Base-by-base conservation (phyloP, 768 basidiomycete genomes). In the Guyanaporus albipodus region DNA sequence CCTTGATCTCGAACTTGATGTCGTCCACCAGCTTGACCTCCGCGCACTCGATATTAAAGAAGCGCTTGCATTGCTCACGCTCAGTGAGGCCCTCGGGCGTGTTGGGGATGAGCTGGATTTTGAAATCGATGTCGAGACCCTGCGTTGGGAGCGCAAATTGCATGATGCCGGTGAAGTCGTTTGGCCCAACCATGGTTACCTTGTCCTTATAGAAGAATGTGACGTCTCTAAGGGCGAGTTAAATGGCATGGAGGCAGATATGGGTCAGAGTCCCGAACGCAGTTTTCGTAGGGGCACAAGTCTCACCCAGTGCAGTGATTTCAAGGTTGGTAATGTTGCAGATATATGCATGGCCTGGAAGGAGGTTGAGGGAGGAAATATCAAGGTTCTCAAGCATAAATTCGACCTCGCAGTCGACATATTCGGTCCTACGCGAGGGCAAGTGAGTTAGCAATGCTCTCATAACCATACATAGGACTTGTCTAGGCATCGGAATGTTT, bases 361-460 rank as follows among this genome's bases (percentile, higher is more conserved):
- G 74, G 23, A 87, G 67, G 39, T 75, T 76, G 62, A 87, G 72
- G 0, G 78, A 77, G 3, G 85, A 85, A 17, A 88, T 70, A 53
- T 86, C 78, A 26, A 88, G 69, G 56, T 87, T 82, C 61, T 88
- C 86, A 35, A 88, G 76, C 2, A 87, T 82, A 48, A 88, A 83
- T 55, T 88, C 85, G 38, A 79, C 72, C 35, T 86, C 80, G 0
- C 63, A 44, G 54, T 88, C 85, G 43, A 80, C 79, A 62, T 80
- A 88, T 53, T 88, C 86, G 6, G 78, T 86, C 50, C 86, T 87
- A n/a, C n/a, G n/a, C n/a, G n/a, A n/a, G n/a, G n/a, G n/a, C n/a
- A n/a, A n/a, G n/a, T n/a, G n/a, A n/a, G n/a, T n/a, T n/a, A n/a
- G n/a, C 28, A 9, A 10, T 4, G 27, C 10, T 7, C 36, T 7